phyloP scores from a whole-genome alignment of 257 asterid genomes.

The Coffea canephora region DNA sequence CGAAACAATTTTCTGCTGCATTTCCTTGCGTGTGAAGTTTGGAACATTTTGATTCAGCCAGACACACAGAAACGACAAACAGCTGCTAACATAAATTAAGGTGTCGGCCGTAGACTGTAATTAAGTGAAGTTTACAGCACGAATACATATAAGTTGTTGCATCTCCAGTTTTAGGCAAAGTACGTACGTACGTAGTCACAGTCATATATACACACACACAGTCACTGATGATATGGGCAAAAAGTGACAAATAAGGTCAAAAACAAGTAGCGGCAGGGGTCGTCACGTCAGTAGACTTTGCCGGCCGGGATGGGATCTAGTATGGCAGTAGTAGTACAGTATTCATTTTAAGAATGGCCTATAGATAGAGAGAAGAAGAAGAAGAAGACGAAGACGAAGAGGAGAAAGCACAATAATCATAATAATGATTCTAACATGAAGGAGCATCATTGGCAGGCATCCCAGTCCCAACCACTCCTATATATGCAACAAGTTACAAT shows the following conservation, averaged over 20 bases:
- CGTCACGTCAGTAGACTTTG: not conserved
- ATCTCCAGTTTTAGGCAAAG: not conserved
- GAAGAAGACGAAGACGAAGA: not conserved
- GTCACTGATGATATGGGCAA: not conserved
- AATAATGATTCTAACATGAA: not conserved
- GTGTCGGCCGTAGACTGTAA: not conserved
- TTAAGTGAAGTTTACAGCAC: not conserved
- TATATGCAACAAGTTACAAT: not conserved
- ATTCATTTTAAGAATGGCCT: too few relatives aligned
- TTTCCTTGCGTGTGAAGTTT: not conserved
- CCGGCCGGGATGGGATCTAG: too few relatives aligned
- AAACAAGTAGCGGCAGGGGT: not conserved
- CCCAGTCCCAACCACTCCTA: slow-evolving; percentile 7
- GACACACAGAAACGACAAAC: not conserved
- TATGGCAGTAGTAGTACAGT: too few relatives aligned
- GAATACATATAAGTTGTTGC: not conserved
- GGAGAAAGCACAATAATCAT: not conserved
- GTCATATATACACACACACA: too few relatives aligned
- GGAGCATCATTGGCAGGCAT: slow-evolving; percentile 5
- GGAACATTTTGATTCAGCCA: not conserved
- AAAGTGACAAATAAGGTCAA: not conserved
- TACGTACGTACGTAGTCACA: not conserved
- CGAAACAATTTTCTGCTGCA: not conserved
- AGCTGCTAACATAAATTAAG: not conserved
- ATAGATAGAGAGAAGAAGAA: too few relatives aligned